These are phyloP conservation scores for Pseudogymnoascus sp. DNA, from an alignment of 2,329 filamentous ascomycete species.

Conservation along the genomic window DNA sequence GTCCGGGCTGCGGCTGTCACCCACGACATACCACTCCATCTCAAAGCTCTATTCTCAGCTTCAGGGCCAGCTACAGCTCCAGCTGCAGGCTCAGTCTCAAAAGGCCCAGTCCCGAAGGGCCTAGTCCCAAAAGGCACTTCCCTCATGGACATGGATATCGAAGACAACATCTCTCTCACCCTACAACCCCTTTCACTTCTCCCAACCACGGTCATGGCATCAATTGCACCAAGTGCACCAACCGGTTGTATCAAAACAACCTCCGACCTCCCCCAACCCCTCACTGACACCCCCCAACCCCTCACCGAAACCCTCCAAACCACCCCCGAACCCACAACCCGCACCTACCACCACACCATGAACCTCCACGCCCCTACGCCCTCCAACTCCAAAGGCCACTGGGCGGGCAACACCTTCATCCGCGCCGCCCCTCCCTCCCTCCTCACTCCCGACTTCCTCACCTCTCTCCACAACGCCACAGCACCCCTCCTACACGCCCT, in stretches of 20 bases:
- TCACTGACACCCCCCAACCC: background rate
- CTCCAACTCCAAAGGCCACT: background rate
- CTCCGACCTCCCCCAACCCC: background rate
- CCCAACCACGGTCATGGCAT: no score
- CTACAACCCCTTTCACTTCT: background rate
- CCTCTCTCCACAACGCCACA: background rate
- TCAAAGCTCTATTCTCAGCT: background rate
- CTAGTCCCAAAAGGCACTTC: background rate
- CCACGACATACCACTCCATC: background rate
- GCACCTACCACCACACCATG: constrained; percentile 1
- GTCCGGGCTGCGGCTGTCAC: background rate
- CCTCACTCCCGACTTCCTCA: background rate
- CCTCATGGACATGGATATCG: background rate
- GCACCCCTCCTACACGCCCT: background rate
- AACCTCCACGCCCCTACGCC: background rate
- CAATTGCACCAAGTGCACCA: background rate
- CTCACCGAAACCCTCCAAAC: background rate
- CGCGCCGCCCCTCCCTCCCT: background rate
- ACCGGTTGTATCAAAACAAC: background rate
- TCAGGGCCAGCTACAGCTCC: background rate
- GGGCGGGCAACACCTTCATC: background rate
- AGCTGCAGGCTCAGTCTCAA: background rate
- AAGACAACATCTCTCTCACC: background rate
- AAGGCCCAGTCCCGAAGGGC: background rate
- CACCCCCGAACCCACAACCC: background rate